Conservation (phyloP, 148 eudicot species). For the Arctostaphylos glauca region DNA sequence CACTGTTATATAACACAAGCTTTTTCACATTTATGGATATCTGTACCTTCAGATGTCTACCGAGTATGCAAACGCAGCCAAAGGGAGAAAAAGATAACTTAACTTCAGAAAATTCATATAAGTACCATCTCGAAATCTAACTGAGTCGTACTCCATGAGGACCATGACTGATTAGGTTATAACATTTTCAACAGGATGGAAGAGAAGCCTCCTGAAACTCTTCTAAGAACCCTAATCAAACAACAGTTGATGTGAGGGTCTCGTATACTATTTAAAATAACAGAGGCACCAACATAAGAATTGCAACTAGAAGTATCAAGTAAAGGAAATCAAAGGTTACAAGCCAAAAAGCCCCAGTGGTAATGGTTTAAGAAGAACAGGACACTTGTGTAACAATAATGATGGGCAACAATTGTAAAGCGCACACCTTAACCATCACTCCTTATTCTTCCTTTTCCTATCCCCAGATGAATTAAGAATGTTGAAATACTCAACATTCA, state of each 20-base stretch:
- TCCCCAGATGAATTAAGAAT: background rate
- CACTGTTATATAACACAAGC: too few relatives aligned
- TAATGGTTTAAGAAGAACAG: background rate
- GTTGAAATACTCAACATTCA: background rate
- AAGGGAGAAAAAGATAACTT: too few relatives aligned
- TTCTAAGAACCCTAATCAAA: background rate
- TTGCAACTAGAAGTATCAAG: background rate
- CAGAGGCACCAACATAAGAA: background rate
- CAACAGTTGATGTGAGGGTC: background rate
- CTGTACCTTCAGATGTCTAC: too few relatives aligned
- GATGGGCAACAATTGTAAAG: background rate
- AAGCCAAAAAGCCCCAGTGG: background rate
- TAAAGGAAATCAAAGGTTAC: background rate
- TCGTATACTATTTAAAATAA: background rate
- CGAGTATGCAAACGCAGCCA: too few relatives aligned
- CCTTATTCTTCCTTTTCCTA: background rate
- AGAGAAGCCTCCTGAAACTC: background rate
- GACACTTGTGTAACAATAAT: background rate
- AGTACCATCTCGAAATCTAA: too few relatives aligned
- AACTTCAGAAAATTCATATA: too few relatives aligned
- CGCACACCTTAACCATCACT: background rate
- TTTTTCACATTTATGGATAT: too few relatives aligned
- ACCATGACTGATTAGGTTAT: too few relatives aligned
- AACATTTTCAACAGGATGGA: background rate
- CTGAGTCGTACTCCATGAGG: too few relatives aligned